Evolutionary conservation across 78 protist species (phyloP), one percentile per base, ranked within the genome.

Genomic region (Pelomyxa schiedti): DNA sequence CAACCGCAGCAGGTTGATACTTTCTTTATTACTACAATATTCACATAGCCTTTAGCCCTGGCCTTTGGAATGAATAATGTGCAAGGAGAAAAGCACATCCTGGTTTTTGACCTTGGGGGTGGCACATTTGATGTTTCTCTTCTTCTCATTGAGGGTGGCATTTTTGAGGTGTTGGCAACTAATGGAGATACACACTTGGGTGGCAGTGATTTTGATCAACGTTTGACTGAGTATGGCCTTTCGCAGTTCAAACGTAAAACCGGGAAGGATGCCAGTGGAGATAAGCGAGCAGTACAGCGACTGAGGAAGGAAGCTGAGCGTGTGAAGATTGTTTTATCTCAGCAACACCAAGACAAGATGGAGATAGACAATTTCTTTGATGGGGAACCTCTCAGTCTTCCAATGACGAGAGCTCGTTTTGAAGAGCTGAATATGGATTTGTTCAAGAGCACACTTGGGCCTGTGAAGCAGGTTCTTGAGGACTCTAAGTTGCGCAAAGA

Each of bases 1-100:
- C 99, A 24, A 98, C 99, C 0, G 99, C 99, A 4, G 99, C 98
- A 66, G n/a, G n/a, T n/a, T n/a, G n/a, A 39, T n/a, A n/a, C n/a
- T n/a, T n/a, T n/a, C n/a, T n/a, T n/a, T n/a, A n/a, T n/a, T n/a
- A n/a, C n/a, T n/a, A n/a, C n/a, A n/a, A n/a, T n/a, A n/a, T n/a
- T n/a, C n/a, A n/a, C n/a, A n/a, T n/a, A n/a, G n/a, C n/a, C n/a
- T 79, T 69, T 43, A 30, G 58, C 58, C 58, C 16, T 47, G 32
- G 58, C 58, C 32, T 47, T 47, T 47, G 58, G 58, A 16, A 24
- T 2, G 32, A 26, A 69, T 32, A 91, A 90, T 67, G 42, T 69
- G 24, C 63, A 43, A 70, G 74, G 9, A 8, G 93, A 79, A 70
- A 83, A 92, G 89, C 94, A 90, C 94, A 85, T 94, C 39, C 86